phyloP scores from a whole-genome alignment of 2,329 filamentous ascomycete species.

The Aspergillus candidus region DNA sequence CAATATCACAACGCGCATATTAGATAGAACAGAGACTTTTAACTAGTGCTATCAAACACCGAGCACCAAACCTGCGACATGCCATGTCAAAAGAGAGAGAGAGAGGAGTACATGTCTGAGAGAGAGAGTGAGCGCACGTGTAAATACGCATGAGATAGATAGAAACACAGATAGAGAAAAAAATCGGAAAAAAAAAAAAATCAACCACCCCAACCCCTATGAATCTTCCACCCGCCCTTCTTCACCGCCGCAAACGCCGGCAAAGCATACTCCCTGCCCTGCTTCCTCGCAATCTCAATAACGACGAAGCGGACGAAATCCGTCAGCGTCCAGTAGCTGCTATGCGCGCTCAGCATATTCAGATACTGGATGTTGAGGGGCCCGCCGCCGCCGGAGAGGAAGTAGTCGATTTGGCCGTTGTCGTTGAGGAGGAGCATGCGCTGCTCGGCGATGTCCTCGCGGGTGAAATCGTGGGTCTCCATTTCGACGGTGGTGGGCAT shows the following conservation, averaged over 20 bases:
- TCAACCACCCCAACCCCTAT: slow-evolving; percentile 26
- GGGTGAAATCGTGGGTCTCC: slow-evolving; percentile 89
- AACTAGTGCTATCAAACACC: too few species aligned
- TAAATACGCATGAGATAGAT: too few species aligned
- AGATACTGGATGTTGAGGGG: slow-evolving; percentile 92
- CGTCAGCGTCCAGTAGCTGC: slow-evolving; percentile 81
- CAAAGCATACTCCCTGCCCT: slow-evolving; percentile 58
- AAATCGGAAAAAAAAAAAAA: neutral
- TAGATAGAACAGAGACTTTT: too few species aligned
- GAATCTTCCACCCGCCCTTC: slow-evolving; percentile 47
- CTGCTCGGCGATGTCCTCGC: slow-evolving; percentile 86
- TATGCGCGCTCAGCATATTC: slow-evolving; percentile 94
- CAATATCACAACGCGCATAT: too few species aligned
- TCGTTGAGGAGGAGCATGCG: slow-evolving; percentile 86
- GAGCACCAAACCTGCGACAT: too few species aligned
- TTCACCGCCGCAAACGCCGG: slow-evolving; percentile 49
- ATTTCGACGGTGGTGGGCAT: slow-evolving; percentile 73
- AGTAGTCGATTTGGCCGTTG: slow-evolving; percentile 93
- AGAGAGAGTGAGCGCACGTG: too few species aligned
- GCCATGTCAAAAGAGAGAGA: too few species aligned
- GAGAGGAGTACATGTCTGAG: too few species aligned
- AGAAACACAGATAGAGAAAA: too few species aligned
- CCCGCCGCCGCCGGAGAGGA: slow-evolving; percentile 73
- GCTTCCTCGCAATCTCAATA: slow-evolving; percentile 71
- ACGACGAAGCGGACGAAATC: slow-evolving; percentile 91